Percentiles rank a stretch among this genome's conserved stretches.
phyloP scores from a whole-genome alignment of 2,329 filamentous ascomycete species.

The Stachybotrys elegans region DNA sequence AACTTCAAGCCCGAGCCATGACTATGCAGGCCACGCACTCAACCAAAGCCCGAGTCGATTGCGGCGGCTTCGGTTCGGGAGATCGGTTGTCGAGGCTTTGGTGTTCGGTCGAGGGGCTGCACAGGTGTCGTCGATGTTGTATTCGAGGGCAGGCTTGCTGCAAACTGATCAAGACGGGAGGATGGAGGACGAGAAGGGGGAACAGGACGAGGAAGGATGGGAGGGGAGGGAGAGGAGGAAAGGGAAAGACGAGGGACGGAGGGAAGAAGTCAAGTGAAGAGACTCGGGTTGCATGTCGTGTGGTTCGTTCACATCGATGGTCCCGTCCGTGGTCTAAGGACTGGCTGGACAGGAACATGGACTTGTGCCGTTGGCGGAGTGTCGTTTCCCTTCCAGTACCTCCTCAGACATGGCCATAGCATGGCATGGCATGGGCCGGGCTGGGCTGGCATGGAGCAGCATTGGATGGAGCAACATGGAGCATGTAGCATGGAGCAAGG shows the following conservation, averaged over 20 bases:
- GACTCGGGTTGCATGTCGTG: constrained; percentile 13
- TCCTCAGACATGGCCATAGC: constrained; percentile 4
- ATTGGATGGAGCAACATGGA: no score
- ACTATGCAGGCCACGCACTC: no score
- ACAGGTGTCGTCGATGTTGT: background rate
- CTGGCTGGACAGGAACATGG: no score
- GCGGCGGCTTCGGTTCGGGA: no score
- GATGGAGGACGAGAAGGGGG: constrained; percentile 8
- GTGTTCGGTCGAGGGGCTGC: no score
- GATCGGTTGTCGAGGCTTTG: no score
- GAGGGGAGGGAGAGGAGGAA: constrained; percentile 6
- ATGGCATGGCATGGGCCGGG: no score
- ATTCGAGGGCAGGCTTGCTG: background rate
- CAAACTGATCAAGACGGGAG: no score
- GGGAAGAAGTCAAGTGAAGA: constrained; percentile 15
- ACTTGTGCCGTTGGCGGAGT: constrained; percentile 20
- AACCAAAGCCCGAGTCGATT: no score
- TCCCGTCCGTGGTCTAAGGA: constrained; percentile 15
- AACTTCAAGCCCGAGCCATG: no score
- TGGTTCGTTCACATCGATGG: constrained; percentile 20
- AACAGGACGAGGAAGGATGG: constrained; percentile 10
- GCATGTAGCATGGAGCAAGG: no score
- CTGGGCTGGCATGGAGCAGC: no score
- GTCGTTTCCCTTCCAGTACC: constrained; percentile 19
- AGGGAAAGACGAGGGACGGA: constrained; percentile 6